A percentile compares a stretch with the other conserved stretches of the same genome.
Conservation (phyloP, 148 eudicot species). For the Spergularia bocconei region DNA sequence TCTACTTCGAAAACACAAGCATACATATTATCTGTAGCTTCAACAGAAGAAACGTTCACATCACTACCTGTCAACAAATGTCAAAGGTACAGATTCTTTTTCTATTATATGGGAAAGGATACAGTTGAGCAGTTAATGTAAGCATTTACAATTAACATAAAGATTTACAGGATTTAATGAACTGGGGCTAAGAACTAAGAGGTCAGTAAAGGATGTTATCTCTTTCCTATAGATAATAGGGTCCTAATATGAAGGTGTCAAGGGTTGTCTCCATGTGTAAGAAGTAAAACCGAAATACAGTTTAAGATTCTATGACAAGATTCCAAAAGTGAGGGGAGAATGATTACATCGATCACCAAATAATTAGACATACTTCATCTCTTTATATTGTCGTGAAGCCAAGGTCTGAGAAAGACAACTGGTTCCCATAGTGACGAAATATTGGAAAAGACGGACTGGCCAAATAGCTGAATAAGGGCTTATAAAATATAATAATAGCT, state of each 20-base stretch:
- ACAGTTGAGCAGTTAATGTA: not conserved
- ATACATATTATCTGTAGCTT: too few species aligned
- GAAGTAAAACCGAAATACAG: not conserved
- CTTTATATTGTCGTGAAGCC: not conserved
- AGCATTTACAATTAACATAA: not conserved
- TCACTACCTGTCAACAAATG: not conserved
- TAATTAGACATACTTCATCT: not conserved
- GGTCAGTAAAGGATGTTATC: not conserved
- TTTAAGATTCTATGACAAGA: not conserved
- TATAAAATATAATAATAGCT: not conserved
- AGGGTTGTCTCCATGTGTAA: not conserved
- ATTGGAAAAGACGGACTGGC: conserved; percentile 7
- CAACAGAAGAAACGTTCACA: too few species aligned
- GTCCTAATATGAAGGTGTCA: not conserved
- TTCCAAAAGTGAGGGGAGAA: not conserved
- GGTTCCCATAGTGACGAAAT: not conserved
- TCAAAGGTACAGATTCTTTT: not conserved
- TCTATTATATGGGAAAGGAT: not conserved
- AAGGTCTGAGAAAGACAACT: not conserved
- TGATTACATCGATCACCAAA: not conserved
- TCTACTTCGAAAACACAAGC: too few species aligned
- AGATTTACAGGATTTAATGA: not conserved
- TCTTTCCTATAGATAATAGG: not conserved
- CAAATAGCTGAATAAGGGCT: not conserved
- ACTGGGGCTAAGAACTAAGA: not conserved